Base-by-base conservation (phyloP, 768 basidiomycete genomes). In the Butyriboletus loyo region DNA sequence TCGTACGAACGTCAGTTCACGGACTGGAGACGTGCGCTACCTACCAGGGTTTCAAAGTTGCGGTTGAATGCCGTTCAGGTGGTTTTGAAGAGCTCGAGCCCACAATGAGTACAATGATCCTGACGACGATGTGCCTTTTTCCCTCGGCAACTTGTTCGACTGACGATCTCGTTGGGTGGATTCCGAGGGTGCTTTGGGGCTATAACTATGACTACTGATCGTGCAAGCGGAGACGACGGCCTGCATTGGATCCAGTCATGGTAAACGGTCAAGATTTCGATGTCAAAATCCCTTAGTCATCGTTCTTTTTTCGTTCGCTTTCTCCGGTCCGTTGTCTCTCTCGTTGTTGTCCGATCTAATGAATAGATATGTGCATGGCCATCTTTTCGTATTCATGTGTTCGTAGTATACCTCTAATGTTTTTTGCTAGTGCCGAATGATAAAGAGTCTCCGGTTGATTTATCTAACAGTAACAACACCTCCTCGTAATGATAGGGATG, bases 1-100 rank as follows among this genome's bases (percentile, higher is more conserved):
- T 49, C 79, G 92, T 54, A 79, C 76, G 14, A 80, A 91, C 61
- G 87, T 76, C 61, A 56, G 71, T 63, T 5, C 11, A 1, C 17
- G 3, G 27, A 9, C 14, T 2, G 21, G 44, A 11, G 3, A 60
- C 28, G 14, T 13, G 35, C n/a, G 4, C 4, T 8, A 6, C 5
- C 7, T 31, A 7, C 4, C 51, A 79, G 70, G 80, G 77, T 43
- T 69, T 53, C 67, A 53, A 61, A 10, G 64, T 77, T 14, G 77
- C 77, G 19, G 55, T 57, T 54, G 66, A 67, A 30, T 80, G 79
- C 60, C 62, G 63, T 40, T 55, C 54, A 6, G 61, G 54, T 48
- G n/a, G n/a, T n/a, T n/a, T n/a, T n/a, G n/a, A n/a, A n/a, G n/a
- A n/a, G n/a, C n/a, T n/a, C n/a, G n/a, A n/a, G n/a, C n/a, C n/a